Evolutionary conservation across 2,329 filamentous ascomycete species (phyloP).

Genomic region (Helotiales sp.): DNA sequence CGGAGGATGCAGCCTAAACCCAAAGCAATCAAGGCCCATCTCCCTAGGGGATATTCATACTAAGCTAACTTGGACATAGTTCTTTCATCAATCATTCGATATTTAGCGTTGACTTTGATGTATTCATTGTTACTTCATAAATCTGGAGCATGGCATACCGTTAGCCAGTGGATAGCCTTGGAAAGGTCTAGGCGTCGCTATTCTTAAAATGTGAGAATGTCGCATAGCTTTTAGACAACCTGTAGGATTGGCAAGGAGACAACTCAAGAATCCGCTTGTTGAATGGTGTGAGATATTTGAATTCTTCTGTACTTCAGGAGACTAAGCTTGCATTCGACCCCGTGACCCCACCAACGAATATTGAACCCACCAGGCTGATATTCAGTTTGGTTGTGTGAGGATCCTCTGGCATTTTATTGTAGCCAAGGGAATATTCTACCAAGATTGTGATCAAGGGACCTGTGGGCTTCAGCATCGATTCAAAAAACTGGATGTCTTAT

Average conservation of each 20-base stretch:
- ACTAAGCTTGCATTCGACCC: constrained; percentile 9
- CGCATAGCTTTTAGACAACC: constrained; percentile 7
- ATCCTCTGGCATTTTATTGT: too few relatives aligned
- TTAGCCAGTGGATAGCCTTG: constrained; percentile 6
- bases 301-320: constrained; percentile 7
- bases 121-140: neutral
- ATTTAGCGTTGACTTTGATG: constrained; percentile 3
- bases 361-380: constrained; percentile 4
- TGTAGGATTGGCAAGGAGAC: constrained; percentile 5
- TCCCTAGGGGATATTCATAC: constrained; percentile 1
- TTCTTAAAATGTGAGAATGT: constrained; percentile 7
- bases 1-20: neutral
- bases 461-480: too few relatives aligned
- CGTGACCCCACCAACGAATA: constrained; percentile 6
- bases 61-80: constrained; percentile 1
- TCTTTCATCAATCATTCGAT: constrained; percentile 1
- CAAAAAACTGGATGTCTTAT: too few relatives aligned
- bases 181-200: constrained; percentile 5
- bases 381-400: constrained; percentile 7
- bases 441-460: too few relatives aligned
- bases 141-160: constrained; percentile 6
- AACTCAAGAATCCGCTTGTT: constrained; percentile 7
- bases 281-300: constrained; percentile 5
- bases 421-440: too few relatives aligned
- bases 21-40: constrained; percentile 3